Percentiles rank a stretch among this genome's conserved stretches.
phyloP scores from a whole-genome alignment of 306 rosid species.

The Pueraria montana region DNA sequence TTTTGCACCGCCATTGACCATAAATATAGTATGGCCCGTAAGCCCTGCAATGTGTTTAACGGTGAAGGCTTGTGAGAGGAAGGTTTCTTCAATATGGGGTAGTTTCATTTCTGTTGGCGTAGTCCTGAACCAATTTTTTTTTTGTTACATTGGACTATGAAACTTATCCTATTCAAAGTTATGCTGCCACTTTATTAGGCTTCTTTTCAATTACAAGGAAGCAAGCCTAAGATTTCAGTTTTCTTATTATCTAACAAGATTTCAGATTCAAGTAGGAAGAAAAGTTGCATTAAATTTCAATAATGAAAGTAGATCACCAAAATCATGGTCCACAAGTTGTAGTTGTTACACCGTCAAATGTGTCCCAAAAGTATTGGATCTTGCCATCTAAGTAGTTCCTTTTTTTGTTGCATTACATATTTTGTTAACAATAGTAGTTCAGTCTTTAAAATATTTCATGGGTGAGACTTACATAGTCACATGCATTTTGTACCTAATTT shows the following conservation, averaged over 20 bases:
- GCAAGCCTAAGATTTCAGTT: background rate
- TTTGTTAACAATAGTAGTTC: background rate
- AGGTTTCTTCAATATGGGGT: background rate
- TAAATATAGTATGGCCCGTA: background rate
- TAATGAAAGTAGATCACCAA: background rate
- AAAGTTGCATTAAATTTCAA: conserved; percentile 6
- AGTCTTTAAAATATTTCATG: background rate
- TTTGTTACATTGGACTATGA: background rate
- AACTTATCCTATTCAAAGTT: background rate
- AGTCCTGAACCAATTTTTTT: background rate
- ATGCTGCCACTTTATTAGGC: background rate
- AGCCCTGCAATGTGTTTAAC: conserved; percentile 1
- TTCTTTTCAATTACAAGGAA: conserved; percentile 3
- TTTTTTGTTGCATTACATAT: background rate
- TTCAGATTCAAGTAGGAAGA: conserved; percentile 21
- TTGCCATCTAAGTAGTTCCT: background rate
- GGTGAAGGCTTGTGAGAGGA: conserved; percentile 19
- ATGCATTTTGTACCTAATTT: conserved; percentile 12
- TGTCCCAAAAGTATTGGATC: background rate
- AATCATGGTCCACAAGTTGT: conserved; percentile 23
- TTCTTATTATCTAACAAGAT: too few relatives aligned
- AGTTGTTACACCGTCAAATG: background rate
- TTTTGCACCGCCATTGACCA: conserved; percentile 19
- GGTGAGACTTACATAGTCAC: conserved; percentile 21
- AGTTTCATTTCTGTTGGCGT: background rate